phyloP scores from a whole-genome alignment of 768 basidiomycete species.

The Naganishia kalamii region DNA sequence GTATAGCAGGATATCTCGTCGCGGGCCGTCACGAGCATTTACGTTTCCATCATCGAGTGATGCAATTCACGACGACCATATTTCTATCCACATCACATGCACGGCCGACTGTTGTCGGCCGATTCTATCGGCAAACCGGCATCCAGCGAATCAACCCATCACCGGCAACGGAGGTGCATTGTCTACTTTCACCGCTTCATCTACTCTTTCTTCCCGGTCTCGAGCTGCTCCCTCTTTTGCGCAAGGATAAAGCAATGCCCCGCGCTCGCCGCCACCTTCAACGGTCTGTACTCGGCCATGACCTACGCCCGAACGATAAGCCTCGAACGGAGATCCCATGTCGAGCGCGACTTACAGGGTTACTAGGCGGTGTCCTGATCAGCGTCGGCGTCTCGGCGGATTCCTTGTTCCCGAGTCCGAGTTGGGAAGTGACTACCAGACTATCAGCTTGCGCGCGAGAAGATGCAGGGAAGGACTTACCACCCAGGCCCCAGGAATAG shows the following conservation, averaged over 20 bases:
- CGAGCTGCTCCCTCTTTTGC: slow-evolving; percentile 22
- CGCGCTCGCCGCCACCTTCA: slow-evolving; percentile 43
- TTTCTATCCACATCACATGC: too few species aligned
- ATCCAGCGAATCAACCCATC: too few species aligned
- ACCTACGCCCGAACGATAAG: background rate
- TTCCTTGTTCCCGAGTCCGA: slow-evolving; percentile 48
- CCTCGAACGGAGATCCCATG: background rate
- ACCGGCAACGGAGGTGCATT: too few species aligned
- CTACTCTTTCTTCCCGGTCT: background rate
- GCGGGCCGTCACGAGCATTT: too few species aligned
- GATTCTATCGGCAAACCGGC: too few species aligned
- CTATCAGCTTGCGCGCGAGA: background rate
- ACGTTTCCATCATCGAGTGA: too few species aligned
- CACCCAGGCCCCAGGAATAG: slow-evolving; percentile 50
- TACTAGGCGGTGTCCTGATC: slow-evolving; percentile 31
- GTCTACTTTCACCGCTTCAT: too few species aligned
- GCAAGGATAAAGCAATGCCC: slow-evolving; percentile 46
- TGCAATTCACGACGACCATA: too few species aligned
- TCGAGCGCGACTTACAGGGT: slow-evolving; percentile 34
- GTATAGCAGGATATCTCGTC: too few species aligned
- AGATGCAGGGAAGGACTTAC: slow-evolving; percentile 32
- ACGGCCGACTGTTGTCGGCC: too few species aligned
- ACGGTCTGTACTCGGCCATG: slow-evolving; percentile 20
- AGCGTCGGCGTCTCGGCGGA: slow-evolving; percentile 45
- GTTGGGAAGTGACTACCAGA: slow-evolving; percentile 39